Evolutionary conservation across 495 filamentous ascomycete genomes (phyloP), one percentile per base, ranked within the genome.

Genomic region (Penicillium mononematosum): DNA sequence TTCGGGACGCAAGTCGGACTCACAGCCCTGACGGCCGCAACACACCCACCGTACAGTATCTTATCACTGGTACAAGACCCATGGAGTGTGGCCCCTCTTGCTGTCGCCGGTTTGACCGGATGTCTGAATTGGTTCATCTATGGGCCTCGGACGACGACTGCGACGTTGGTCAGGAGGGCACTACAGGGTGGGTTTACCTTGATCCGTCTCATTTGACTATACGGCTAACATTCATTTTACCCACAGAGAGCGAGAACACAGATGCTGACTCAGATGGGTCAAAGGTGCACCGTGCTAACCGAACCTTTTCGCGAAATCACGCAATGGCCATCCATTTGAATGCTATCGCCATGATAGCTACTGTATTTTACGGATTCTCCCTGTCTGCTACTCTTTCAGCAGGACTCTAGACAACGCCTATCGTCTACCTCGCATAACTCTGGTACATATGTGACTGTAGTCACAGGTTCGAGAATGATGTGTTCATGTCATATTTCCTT

Each of bases 271-370:
- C 41, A 9, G 54, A 66, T 34, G 52, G 56, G 54, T 61, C 44
- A 0, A 78, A 80, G 56, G 66, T 78, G 63, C 56, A 67, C 31
- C 58, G 53, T 20, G 58, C 76, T 0, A 80, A 77, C 58, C 70
- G 70, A n/a, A 56, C 51, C 3, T 84, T 85, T 53, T 68, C 72
- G 7, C 59, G 62, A 6, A 76, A 74, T 45, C 81, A 85, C 58
- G 81, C 81, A 5, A 84, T 81, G 77, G 71, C 68, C 17, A 83
- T 83, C 45, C 81, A 84, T 61, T 51, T 84, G 6, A 84, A 85
- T 63, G 59, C 82, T 14, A 66, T 83, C 29, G 71, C 76, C 0
- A 69, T 84, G 48, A 69, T 74, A 2, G 78, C 78, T 7, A 79
- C 78, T 32, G 25, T 83, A 7, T 73, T 71, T 59, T 84, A 83